Evolutionary conservation across 2,329 filamentous ascomycete species (phyloP).

Genomic region (Xylariaceae sp.): DNA sequence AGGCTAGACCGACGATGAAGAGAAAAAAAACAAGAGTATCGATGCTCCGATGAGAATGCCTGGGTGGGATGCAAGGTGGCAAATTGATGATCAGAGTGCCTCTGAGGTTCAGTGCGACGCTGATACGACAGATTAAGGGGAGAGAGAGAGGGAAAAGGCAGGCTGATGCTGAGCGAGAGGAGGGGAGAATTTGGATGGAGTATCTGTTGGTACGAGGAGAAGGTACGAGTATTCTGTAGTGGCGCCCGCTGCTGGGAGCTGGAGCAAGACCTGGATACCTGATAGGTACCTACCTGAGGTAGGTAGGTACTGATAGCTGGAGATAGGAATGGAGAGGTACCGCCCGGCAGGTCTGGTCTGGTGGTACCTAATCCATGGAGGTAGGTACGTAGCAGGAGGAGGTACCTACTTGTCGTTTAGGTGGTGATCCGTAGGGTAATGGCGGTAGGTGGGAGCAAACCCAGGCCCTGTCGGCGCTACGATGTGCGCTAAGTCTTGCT

Average conservation of each 20-base stretch:
- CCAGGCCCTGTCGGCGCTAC: not conserved
- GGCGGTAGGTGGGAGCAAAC: not conserved
- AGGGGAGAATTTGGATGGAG: slow-evolving; percentile 6
- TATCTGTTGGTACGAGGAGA: not conserved
- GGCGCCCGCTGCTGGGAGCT: not conserved
- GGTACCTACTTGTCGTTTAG: not conserved
- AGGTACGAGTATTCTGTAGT: not conserved
- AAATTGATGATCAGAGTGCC: slow-evolving; percentile 6
- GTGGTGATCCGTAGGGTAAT: not conserved
- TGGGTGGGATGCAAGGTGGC: slow-evolving; percentile 8
- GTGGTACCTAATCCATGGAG: too few species aligned
- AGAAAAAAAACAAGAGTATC: not conserved
- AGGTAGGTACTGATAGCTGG: too few species aligned
- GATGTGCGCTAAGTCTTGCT: not conserved
- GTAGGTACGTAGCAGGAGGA: not conserved
- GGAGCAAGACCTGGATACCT: not conserved
- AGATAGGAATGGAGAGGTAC: not conserved
- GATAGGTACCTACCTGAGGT: not conserved
- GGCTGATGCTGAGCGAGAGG: slow-evolving; percentile 3
- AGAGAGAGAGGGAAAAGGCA: not conserved
- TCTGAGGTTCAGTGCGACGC: slow-evolving; percentile 18
- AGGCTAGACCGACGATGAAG: slow-evolving; percentile 4
- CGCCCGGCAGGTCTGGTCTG: not conserved
- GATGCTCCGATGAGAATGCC: not conserved
- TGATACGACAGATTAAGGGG: slow-evolving; percentile 15